These are phyloP conservation scores for Agrocybe pediades DNA, from an alignment of 768 basidiomycete species.

Conservation along the genomic window DNA sequence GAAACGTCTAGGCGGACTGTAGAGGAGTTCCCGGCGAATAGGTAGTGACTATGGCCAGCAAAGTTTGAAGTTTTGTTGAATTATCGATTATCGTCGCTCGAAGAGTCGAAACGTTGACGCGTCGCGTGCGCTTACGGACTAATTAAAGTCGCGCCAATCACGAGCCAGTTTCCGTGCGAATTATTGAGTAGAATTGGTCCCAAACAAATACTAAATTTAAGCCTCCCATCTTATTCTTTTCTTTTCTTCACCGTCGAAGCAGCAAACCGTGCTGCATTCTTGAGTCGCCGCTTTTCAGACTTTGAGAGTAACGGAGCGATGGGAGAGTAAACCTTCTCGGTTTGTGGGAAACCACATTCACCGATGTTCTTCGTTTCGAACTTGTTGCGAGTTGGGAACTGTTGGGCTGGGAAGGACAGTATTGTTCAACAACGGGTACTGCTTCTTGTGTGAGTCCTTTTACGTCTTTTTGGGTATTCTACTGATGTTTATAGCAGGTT, in stretches of 20 bases:
- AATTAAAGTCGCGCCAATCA: too few relatives aligned
- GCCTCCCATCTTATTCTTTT: background rate
- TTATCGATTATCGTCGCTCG: too few relatives aligned
- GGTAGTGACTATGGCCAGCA: too few relatives aligned
- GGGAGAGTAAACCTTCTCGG: conserved; percentile 25
- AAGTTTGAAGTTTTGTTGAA: too few relatives aligned
- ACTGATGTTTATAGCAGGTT: too few relatives aligned
- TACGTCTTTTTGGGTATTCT: too few relatives aligned
- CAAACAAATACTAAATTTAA: conserved; percentile 1
- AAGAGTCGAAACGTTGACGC: too few relatives aligned
- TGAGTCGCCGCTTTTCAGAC: conserved; percentile 19
- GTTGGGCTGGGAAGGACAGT: background rate
- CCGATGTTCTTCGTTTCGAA: background rate
- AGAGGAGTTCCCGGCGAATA: too few relatives aligned
- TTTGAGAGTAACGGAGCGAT: conserved; percentile 33
- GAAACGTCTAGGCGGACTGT: too few relatives aligned
- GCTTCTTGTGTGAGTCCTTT: too few relatives aligned
- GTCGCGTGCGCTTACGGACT: too few relatives aligned
- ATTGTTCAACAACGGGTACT: background rate
- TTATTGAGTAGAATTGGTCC: background rate
- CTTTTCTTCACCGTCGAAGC: conserved; percentile 25
- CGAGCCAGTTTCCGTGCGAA: background rate
- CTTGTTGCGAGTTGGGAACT: conserved; percentile 2
- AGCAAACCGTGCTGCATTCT: conserved; percentile 30
- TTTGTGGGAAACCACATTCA: too few relatives aligned